These are phyloP conservation scores for Lipomyces kockii DNA, from an alignment of 805 yeast species.

Conservation along the genomic window DNA sequence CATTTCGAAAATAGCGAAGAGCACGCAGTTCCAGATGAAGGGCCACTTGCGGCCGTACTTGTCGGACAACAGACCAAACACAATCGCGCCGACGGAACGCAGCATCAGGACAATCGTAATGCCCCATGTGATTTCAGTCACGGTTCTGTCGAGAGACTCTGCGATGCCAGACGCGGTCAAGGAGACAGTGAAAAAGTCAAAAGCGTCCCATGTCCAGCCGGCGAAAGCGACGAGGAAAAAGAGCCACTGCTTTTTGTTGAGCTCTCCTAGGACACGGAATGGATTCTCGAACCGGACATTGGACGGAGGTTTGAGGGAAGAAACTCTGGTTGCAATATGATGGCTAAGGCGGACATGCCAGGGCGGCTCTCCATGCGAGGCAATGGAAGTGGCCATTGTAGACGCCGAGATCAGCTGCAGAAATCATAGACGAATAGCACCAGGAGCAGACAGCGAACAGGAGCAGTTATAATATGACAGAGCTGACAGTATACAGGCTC, in stretches of 20 bases:
- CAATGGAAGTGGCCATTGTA: not conserved
- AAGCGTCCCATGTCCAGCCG: constrained; percentile 76
- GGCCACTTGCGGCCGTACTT: constrained; percentile 72
- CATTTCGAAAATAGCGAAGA: constrained; percentile 62
- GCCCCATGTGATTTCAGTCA: constrained; percentile 69
- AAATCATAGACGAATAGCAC: not conserved
- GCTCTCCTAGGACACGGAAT: constrained; percentile 56
- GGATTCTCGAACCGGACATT: constrained; percentile 54
- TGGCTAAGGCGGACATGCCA: constrained; percentile 30
- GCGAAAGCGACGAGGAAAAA: constrained; percentile 62
- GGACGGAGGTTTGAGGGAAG: constrained; percentile 43
- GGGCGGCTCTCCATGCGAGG: not conserved
- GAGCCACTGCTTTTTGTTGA: constrained; percentile 63
- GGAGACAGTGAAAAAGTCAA: constrained; percentile 70
- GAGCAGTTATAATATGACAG: not conserved
- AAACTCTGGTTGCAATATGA: constrained; percentile 45
- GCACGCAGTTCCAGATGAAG: constrained; percentile 55
- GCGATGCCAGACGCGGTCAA: constrained; percentile 60
- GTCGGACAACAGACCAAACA: constrained; percentile 67
- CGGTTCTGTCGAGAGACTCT: constrained; percentile 50
- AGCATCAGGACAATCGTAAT: constrained; percentile 73
- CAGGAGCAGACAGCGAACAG: not conserved
- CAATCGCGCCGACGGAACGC: constrained; percentile 70
- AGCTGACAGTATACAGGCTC: not conserved
- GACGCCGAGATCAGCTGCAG: not conserved